Evolutionary conservation across 2,329 filamentous ascomycete species (phyloP).

Genomic region (Talaromyces islandicus): DNA sequence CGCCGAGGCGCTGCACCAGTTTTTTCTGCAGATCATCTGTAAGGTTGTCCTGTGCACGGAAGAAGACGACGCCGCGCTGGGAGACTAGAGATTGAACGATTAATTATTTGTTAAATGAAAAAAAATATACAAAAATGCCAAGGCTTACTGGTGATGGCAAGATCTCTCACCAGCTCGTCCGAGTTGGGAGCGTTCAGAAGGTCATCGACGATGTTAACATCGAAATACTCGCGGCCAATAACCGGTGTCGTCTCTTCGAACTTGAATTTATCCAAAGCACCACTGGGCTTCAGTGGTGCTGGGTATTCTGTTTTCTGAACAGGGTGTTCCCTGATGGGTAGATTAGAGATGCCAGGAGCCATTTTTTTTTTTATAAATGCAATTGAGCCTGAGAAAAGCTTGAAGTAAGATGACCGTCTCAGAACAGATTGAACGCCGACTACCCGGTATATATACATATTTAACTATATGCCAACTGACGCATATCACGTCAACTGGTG

Average conservation of each 20-base stretch:
- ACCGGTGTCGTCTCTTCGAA: conserved; percentile 46
- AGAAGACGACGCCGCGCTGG: conserved; percentile 36
- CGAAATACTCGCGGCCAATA: conserved; percentile 45
- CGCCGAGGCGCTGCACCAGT: conserved; percentile 20
- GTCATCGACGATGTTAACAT: conserved; percentile 45
- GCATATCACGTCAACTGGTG: not conserved
- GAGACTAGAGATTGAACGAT: conserved; percentile 16
- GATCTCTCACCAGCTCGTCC: conserved; percentile 27
- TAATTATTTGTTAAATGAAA: not conserved
- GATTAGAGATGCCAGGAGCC: not conserved
- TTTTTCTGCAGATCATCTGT: conserved; percentile 18
- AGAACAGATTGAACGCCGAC: not conserved
- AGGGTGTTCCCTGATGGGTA: not conserved
- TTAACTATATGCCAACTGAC: not conserved
- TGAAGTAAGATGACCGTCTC: not conserved
- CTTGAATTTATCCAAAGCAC: conserved; percentile 38
- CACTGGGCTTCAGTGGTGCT: conserved; percentile 32
- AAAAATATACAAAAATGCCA: not conserved
- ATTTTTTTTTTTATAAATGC: not conserved
- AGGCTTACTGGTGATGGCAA: conserved; percentile 32
- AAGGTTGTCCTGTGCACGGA: conserved; percentile 3
- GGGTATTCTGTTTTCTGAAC: not conserved
- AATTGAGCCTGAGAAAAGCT: not conserved
- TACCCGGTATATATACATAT: not conserved
- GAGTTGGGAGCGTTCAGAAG: conserved; percentile 26